Percentiles rank a stretch among this genome's conserved stretches.
These are phyloP conservation scores for Pichia gijzeniarum DNA, from an alignment of 805 yeast genomes.

Conservation along the genomic window DNA sequence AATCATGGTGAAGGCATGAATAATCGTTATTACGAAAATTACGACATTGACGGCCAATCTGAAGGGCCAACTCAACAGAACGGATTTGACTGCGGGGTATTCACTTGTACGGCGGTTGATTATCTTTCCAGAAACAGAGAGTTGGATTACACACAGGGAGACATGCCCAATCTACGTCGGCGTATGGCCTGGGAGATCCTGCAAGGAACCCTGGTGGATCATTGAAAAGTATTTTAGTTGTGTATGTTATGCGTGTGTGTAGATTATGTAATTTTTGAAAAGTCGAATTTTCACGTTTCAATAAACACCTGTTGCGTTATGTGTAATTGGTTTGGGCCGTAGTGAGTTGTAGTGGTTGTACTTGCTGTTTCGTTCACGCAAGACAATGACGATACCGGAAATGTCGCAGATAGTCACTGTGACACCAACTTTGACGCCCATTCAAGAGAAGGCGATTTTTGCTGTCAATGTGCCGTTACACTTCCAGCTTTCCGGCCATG, in stretches of 20 bases:
- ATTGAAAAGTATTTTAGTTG: neutral
- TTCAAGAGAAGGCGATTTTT: slow-evolving; percentile 12
- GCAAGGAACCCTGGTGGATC: slow-evolving; percentile 11
- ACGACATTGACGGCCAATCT: slow-evolving; percentile 20
- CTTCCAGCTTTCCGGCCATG: neutral
- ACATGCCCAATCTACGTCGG: slow-evolving; percentile 62
- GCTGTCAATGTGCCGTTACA: slow-evolving; percentile 5
- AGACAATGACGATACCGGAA: slow-evolving; percentile 1
- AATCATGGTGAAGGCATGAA: slow-evolving; percentile 34
- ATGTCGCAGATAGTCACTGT: slow-evolving; percentile 28
- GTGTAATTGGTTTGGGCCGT: no score
- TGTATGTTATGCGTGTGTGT: no score
- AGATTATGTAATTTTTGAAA: no score
- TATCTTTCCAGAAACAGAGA: slow-evolving; percentile 47
- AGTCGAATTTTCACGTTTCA: no score
- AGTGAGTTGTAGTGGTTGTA: no score
- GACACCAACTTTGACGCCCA: slow-evolving; percentile 9
- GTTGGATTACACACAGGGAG: slow-evolving; percentile 54
- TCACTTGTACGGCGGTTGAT: slow-evolving; percentile 72
- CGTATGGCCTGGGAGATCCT: slow-evolving; percentile 61
- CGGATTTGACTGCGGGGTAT: slow-evolving; percentile 94
- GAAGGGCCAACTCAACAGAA: slow-evolving; percentile 76
- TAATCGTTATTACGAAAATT: slow-evolving; percentile 26
- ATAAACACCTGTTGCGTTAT: no score
- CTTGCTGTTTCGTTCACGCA: no score